Evolutionary conservation across 1,284 basidiomycete genomes (phyloP).

Genomic region (Ceratobasidium sp.): DNA sequence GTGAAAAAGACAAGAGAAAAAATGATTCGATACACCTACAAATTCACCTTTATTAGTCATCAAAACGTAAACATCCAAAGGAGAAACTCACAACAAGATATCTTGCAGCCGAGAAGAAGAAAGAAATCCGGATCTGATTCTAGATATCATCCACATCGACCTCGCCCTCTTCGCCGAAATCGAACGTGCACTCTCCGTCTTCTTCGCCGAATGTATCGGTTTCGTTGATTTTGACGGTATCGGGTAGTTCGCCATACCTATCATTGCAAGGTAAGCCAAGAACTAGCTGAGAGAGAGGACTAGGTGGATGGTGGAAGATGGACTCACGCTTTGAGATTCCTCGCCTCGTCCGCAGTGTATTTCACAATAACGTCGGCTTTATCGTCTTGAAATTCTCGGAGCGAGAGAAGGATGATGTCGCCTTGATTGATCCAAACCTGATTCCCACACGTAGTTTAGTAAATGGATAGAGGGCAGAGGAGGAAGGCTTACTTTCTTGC

Average conservation of each 20-base stretch:
- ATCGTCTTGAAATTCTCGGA: constrained; percentile 99
- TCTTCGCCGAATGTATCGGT: constrained; percentile 93
- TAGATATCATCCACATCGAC: constrained; percentile 61
- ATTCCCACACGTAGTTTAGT: not conserved
- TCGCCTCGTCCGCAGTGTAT: constrained; percentile 95
- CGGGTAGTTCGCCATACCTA: constrained; percentile 84
- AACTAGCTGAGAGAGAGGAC: not conserved
- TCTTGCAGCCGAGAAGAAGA: not conserved
- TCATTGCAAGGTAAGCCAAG: not conserved
- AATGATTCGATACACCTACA: constrained; percentile 27
- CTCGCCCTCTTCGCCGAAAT: constrained; percentile 86
- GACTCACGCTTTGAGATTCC: constrained; percentile 80
- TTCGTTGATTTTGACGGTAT: constrained; percentile 99
- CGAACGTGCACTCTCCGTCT: constrained; percentile 89
- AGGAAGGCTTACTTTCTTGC: constrained; percentile 87
- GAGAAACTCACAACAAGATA: not conserved
- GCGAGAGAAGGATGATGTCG: constrained; percentile 95
- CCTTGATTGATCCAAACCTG: constrained; percentile 99
- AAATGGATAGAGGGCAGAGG: not conserved
- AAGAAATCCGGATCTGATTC: constrained; percentile 59
- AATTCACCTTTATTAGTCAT: not conserved
- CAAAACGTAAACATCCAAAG: not conserved
- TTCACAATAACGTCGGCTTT: constrained; percentile 99
- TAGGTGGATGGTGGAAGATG: too few species aligned
- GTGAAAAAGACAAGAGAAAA: constrained; percentile 15